Conservation (phyloP, 345 rosid genomes). For the Nephelium lappaceum region DNA sequence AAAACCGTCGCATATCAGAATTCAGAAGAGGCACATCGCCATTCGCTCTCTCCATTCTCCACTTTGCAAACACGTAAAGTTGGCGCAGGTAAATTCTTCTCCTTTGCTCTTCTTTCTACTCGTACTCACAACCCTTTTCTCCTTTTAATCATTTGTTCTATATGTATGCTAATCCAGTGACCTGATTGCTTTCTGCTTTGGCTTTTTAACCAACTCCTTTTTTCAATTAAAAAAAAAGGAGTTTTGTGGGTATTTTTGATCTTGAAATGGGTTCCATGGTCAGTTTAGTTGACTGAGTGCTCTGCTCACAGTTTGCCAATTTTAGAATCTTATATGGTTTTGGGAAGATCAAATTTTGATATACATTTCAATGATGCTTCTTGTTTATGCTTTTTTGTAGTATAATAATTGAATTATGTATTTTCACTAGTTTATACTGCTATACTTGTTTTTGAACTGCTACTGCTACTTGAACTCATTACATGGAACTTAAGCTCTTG, state of each 20-base stretch:
- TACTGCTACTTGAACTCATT: not conserved
- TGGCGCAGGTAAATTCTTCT: not conserved
- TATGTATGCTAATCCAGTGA: too few species aligned
- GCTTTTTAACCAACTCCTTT: not conserved
- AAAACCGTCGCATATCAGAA: too few species aligned
- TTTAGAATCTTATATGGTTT: not conserved
- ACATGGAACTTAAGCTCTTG: not conserved
- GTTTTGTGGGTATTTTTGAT: not conserved
- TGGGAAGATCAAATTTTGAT: not conserved
- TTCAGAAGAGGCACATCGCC: too few species aligned
- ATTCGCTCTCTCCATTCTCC: not conserved
- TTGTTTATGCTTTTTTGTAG: not conserved
- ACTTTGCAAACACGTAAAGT: not conserved
- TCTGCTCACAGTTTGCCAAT: not conserved
- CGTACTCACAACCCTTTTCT: not conserved
- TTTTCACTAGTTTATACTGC: not conserved
- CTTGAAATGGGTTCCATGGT: not conserved
- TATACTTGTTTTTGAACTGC: not conserved
- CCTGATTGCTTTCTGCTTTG: not conserved
- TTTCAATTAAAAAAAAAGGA: not conserved
- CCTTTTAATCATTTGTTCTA: not conserved
- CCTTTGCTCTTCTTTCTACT: not conserved
- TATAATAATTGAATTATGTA: too few species aligned
- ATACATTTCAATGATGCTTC: not conserved
- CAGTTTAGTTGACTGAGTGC: not conserved